Evolutionary conservation across 441 rosid species (phyloP).

Genomic region (Populus trichocarpa): DNA sequence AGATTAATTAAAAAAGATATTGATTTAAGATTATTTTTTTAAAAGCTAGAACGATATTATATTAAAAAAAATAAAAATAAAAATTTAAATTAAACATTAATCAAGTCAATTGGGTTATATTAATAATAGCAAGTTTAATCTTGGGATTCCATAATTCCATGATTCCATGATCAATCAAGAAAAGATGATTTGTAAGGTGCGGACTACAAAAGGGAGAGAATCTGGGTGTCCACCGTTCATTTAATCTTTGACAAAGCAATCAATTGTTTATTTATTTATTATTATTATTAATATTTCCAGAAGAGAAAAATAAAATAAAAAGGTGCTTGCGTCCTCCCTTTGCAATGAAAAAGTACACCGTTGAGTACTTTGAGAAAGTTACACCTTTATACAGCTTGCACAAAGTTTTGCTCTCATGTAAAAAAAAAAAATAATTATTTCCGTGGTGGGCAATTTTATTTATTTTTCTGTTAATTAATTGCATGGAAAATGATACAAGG

Average conservation of each 20-base stretch:
- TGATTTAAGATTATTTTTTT: background rate
- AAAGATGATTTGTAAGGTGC: background rate
- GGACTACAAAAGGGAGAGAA: background rate
- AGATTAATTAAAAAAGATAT: no score
- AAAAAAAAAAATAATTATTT: no score
- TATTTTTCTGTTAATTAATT: no score
- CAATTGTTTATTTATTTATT: no score
- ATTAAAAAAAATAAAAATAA: no score
- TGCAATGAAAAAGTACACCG: background rate
- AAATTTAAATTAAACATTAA: no score
- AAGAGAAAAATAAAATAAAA: background rate
- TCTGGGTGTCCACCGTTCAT: slow-evolving; percentile 1
- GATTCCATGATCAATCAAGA: background rate
- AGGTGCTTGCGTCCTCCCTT: background rate
- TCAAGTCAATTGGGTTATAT: no score
- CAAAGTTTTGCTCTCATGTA: background rate
- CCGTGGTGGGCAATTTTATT: no score
- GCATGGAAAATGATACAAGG: no score
- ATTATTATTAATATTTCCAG: background rate
- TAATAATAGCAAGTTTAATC: no score
- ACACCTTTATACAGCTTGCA: slow-evolving; percentile 10
- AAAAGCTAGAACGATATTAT: no score
- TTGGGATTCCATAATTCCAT: no score
- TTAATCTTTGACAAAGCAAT: background rate
- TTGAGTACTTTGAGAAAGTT: background rate